Conservation (phyloP, 495 filamentous ascomycete species). For the Darksidea phi region DNA sequence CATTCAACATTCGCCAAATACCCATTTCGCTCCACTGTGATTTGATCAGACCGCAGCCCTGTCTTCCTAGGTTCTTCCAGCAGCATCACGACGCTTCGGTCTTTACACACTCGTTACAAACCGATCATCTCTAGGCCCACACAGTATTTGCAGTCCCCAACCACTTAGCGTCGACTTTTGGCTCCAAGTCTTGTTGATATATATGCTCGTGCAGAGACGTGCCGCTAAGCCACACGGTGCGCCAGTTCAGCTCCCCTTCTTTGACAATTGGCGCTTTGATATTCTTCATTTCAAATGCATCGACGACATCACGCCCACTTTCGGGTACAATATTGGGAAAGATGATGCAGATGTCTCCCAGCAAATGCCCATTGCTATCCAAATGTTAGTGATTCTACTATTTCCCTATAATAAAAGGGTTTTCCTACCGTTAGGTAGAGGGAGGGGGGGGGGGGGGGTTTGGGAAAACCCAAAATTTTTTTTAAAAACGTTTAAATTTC, state of each 20-base stretch:
- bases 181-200: conserved; percentile 52
- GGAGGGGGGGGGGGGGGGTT: too few relatives aligned
- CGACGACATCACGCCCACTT: not conserved
- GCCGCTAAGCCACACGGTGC: conserved; percentile 49
- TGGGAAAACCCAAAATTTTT: too few relatives aligned
- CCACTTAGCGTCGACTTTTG: conserved; percentile 61
- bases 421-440: too few relatives aligned
- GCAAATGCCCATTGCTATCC: conserved; percentile 1
- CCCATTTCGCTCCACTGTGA: conserved; percentile 55
- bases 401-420: too few relatives aligned
- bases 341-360: conserved; percentile 11
- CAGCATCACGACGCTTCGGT: conserved; percentile 20
- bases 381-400: too few relatives aligned
- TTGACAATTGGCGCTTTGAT: conserved; percentile 44
- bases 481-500: too few relatives aligned
- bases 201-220: conserved; percentile 54
- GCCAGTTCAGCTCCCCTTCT: conserved; percentile 42
- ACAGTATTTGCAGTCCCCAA: conserved; percentile 52
- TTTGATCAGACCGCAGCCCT: conserved; percentile 50
- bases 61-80: conserved; percentile 22
- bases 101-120: conserved; percentile 48
- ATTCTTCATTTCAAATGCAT: not conserved
- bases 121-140: conserved; percentile 48
- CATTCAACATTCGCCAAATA: conserved; percentile 57
- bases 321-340: conserved; percentile 27